These are phyloP conservation scores for Pichia sp. DNA, from an alignment of 1,139 yeast species.

Conservation along the genomic window DNA sequence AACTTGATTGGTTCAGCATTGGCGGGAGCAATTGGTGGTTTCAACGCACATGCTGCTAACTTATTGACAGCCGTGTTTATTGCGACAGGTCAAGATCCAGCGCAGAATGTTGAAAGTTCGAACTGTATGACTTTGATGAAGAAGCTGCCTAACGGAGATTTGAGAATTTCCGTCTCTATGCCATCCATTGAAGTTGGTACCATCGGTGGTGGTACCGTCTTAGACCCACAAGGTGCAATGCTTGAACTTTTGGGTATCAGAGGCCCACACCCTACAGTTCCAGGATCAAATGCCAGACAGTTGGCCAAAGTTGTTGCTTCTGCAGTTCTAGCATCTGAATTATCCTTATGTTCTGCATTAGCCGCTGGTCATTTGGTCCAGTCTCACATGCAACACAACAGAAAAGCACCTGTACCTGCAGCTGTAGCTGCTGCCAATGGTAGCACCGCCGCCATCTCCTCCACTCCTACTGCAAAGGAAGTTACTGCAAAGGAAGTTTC, in stretches of 20 bases:
- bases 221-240: conserved; percentile 97
- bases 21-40: conserved; percentile 98
- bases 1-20: conserved; percentile 94
- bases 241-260: conserved; percentile 88
- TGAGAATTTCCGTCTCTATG: conserved; percentile 92
- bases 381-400: conserved; percentile 95
- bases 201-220: conserved; percentile 97
- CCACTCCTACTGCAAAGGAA: conserved; percentile 6
- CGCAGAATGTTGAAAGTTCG: conserved; percentile 95
- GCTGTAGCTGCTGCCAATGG: conserved; percentile 19
- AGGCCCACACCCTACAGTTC: conserved; percentile 91
- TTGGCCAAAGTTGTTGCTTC: conserved; percentile 93
- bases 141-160: conserved; percentile 67
- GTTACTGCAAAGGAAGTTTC: not conserved
- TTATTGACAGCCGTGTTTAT: conserved; percentile 87
- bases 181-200: conserved; percentile 99
- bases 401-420: conserved; percentile 38
- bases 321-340: conserved; percentile 93
- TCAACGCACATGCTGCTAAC: conserved; percentile 97
- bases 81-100: conserved; percentile 98
- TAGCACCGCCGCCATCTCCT: conserved; percentile 9
- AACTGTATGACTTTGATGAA: conserved; percentile 96
- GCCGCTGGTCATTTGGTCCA: conserved; percentile 99
- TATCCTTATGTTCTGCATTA: conserved; percentile 87
- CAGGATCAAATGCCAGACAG: conserved; percentile 93